Percentiles rank a stretch among this genome's conserved stretches.
phyloP scores from a whole-genome alignment of 2,329 filamentous ascomycete species.

The Scedosporium dehoogii region DNA sequence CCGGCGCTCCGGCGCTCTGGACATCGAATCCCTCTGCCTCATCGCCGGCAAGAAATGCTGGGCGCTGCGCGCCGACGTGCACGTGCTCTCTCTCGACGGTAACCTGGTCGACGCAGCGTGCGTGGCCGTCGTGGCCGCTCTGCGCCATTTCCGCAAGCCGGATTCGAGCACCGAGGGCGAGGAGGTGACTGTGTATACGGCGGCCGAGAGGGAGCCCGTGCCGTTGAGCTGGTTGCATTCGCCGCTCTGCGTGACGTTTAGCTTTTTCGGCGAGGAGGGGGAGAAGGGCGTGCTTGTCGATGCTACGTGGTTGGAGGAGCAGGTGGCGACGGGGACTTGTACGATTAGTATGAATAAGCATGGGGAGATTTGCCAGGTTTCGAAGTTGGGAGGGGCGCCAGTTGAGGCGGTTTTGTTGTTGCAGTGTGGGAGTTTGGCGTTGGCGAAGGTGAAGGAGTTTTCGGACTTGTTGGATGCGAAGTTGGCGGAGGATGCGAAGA shows the following conservation, averaged over 20 bases:
- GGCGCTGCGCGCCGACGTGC: slow-evolving; percentile 81
- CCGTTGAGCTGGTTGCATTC: slow-evolving; percentile 85
- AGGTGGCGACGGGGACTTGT: slow-evolving; percentile 61
- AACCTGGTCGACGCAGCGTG: slow-evolving; percentile 81
- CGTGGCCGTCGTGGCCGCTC: slow-evolving; percentile 74
- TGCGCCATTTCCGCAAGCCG: slow-evolving; percentile 85
- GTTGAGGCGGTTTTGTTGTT: slow-evolving; percentile 73
- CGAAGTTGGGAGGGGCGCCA: slow-evolving; percentile 77
- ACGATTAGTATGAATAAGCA: slow-evolving; percentile 82
- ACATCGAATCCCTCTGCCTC: slow-evolving; percentile 92
- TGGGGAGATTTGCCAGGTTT: slow-evolving; percentile 83
- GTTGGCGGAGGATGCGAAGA: slow-evolving; percentile 68
- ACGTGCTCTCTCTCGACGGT: slow-evolving; percentile 84
- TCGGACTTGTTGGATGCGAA: slow-evolving; percentile 62
- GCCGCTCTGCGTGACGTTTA: slow-evolving; percentile 85
- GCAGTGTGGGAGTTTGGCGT: slow-evolving; percentile 62
- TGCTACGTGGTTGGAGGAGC: slow-evolving; percentile 64
- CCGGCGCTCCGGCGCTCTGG: slow-evolving; percentile 80
- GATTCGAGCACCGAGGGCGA: slow-evolving; percentile 83
- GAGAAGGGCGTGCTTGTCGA: slow-evolving; percentile 60
- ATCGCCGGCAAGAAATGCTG: slow-evolving; percentile 86
- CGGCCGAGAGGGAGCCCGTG: slow-evolving; percentile 81
- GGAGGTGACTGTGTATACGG: slow-evolving; percentile 71
- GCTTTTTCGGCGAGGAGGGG: slow-evolving; percentile 66
- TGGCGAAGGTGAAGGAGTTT: slow-evolving; percentile 73